phyloP scores from a whole-genome alignment of 1,284 basidiomycete species.

The Mixia osmundae region DNA sequence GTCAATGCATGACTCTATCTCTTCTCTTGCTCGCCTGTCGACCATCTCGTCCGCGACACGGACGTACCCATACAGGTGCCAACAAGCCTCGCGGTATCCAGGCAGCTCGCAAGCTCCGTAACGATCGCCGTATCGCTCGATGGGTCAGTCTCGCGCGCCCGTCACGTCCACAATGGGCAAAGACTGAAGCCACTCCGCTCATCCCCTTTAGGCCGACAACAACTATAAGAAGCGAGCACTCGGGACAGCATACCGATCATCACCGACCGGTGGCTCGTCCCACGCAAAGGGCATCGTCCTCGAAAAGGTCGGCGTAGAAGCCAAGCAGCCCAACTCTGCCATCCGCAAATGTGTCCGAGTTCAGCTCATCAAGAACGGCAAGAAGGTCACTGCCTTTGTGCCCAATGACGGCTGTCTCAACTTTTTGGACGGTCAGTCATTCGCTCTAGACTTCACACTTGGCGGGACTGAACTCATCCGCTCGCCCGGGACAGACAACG shows the following conservation, averaged over 20 bases:
- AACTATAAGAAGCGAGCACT: slow-evolving; percentile 99
- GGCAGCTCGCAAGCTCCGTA: slow-evolving; percentile 94
- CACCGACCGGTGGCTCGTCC: slow-evolving; percentile 95
- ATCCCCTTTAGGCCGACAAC: slow-evolving; percentile 81
- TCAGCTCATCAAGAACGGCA: slow-evolving; percentile 99
- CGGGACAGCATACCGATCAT: slow-evolving; percentile 99
- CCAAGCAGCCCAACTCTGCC: slow-evolving; percentile 98
- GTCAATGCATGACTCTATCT: too few relatives aligned
- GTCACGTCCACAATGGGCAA: not conserved
- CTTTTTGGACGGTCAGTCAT: slow-evolving; percentile 30
- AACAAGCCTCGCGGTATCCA: slow-evolving; percentile 6
- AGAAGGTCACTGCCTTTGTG: slow-evolving; percentile 89
- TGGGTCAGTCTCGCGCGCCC: too few relatives aligned
- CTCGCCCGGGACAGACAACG: too few relatives aligned
- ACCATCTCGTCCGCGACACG: too few relatives aligned
- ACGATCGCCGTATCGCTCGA: slow-evolving; percentile 80
- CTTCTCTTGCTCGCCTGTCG: too few relatives aligned
- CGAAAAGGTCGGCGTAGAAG: slow-evolving; percentile 66
- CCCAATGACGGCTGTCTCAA: slow-evolving; percentile 93
- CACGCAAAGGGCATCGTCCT: slow-evolving; percentile 99
- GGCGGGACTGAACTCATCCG: slow-evolving; percentile 31
- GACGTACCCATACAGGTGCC: too few relatives aligned
- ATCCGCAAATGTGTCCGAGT: slow-evolving; percentile 99
- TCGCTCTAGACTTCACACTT: slow-evolving; percentile 44
- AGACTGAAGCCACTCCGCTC: not conserved